These are phyloP conservation scores for Wickerhamiella brachini DNA, from an alignment of 805 yeast genomes.

Conservation along the genomic window DNA sequence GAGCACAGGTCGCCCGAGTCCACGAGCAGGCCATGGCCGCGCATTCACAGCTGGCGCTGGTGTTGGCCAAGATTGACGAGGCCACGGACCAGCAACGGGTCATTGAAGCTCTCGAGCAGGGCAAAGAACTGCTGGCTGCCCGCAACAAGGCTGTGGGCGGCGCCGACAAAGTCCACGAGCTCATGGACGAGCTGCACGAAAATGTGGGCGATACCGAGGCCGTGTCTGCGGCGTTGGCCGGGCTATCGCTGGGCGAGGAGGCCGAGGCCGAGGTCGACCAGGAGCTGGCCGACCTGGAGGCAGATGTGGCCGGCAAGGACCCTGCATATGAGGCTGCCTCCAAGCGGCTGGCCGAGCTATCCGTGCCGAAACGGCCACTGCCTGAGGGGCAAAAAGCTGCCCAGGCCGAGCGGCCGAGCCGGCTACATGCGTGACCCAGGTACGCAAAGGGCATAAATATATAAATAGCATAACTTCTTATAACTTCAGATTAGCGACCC, in stretches of 20 bases:
- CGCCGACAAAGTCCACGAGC: conserved; percentile 29
- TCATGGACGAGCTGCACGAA: conserved; percentile 30
- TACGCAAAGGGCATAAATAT: too few relatives aligned
- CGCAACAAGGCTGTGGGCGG: conserved; percentile 31
- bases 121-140: conserved; percentile 25
- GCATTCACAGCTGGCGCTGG: conserved; percentile 27
- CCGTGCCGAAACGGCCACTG: neutral
- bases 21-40: conserved; percentile 22
- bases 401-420: neutral
- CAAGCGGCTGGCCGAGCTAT: neutral
- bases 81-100: conserved; percentile 31
- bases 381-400: neutral
- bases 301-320: conserved; percentile 12
- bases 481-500: neutral
- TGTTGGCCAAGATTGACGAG: conserved; percentile 31
- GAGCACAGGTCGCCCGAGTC: conserved; percentile 14
- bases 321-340: neutral
- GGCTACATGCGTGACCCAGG: neutral
- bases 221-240: conserved; percentile 26
- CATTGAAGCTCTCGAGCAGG: conserved; percentile 26
- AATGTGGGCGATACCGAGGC: conserved; percentile 27
- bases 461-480: neutral
- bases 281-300: conserved; percentile 28
- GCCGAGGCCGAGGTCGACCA: conserved; percentile 23
- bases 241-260: conserved; percentile 21